Percentiles rank a stretch among this genome's conserved stretches.
Conservation (phyloP, 495 filamentous ascomycete genomes). For the Neurospora sp. region DNA sequence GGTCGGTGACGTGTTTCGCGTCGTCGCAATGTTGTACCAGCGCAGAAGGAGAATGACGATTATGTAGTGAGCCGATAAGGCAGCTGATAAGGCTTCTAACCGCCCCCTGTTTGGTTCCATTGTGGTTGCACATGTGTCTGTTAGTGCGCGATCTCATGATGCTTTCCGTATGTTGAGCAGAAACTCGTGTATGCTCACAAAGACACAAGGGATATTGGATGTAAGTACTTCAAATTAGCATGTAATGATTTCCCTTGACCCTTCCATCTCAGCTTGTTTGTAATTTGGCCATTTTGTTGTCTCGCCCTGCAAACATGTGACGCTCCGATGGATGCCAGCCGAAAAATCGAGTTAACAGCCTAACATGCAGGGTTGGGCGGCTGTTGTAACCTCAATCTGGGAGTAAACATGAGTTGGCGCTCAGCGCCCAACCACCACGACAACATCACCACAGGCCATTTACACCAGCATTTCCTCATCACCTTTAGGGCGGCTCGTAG, state of each 20-base stretch:
- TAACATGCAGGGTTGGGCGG: neutral
- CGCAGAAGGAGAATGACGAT: neutral
- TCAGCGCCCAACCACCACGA: neutral
- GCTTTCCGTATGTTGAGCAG: neutral
- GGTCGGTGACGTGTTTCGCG: neutral
- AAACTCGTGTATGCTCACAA: too few species aligned
- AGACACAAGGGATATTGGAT: too few species aligned
- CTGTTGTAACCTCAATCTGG: neutral
- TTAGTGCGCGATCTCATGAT: neutral
- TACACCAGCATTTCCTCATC: neutral
- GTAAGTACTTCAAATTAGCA: too few species aligned
- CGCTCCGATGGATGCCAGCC: neutral
- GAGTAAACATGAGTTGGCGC: neutral
- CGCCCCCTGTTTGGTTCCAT: too few species aligned
- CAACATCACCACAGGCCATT: neutral
- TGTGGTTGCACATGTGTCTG: neutral
- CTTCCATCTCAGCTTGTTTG: too few species aligned
- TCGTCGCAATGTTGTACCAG: neutral
- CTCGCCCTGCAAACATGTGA: neutral
- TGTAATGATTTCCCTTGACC: too few species aligned
- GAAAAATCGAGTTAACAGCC: neutral
- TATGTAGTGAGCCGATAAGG: neutral
- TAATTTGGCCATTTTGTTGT: neutral
- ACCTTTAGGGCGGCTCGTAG: neutral
- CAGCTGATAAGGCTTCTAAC: neutral